phyloP scores from a whole-genome alignment of 768 basidiomycete species.

The Omphalotus guepiniiformis region DNA sequence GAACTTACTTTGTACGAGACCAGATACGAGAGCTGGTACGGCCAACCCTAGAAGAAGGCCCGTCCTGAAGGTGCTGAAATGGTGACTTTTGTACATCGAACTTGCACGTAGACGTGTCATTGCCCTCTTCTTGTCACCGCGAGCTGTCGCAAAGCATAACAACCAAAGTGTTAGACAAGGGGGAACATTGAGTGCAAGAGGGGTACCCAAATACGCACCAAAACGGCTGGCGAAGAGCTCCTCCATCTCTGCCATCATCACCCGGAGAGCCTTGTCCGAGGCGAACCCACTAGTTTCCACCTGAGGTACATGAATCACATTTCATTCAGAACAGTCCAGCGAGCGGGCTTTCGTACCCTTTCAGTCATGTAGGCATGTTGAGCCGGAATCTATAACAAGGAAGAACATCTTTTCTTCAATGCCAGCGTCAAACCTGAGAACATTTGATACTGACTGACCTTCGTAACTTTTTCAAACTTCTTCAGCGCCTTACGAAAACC shows the following conservation, averaged over 20 bases:
- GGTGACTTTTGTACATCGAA: slow-evolving; percentile 48
- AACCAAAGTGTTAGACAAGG: neutral
- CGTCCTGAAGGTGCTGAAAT: slow-evolving; percentile 70
- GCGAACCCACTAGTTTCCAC: slow-evolving; percentile 67
- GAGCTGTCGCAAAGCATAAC: too few relatives aligned
- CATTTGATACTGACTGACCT: slow-evolving; percentile 31
- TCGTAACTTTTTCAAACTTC: slow-evolving; percentile 81
- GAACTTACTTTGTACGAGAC: slow-evolving; percentile 53
- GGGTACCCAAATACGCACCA: slow-evolving; percentile 40
- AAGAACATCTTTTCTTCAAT: neutral
- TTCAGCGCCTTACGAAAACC: slow-evolving; percentile 86
- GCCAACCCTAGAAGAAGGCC: slow-evolving; percentile 72
- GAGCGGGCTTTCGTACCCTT: slow-evolving; percentile 41
- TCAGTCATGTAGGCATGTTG: slow-evolving; percentile 79
- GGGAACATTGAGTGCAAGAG: neutral
- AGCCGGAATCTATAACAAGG: slow-evolving; percentile 50
- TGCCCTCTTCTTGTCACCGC: slow-evolving; percentile 79
- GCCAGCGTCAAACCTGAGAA: neutral
- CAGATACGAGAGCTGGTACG: slow-evolving; percentile 61
- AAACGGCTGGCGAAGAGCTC: slow-evolving; percentile 72
- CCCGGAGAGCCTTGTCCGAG: slow-evolving; percentile 52
- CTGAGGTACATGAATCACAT: slow-evolving; percentile 26
- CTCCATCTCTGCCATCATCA: slow-evolving; percentile 75
- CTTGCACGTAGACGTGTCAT: slow-evolving; percentile 58
- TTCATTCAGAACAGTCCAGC: neutral